phyloP scores from a whole-genome alignment of 345 rosid species.

The Salix udensis region DNA sequence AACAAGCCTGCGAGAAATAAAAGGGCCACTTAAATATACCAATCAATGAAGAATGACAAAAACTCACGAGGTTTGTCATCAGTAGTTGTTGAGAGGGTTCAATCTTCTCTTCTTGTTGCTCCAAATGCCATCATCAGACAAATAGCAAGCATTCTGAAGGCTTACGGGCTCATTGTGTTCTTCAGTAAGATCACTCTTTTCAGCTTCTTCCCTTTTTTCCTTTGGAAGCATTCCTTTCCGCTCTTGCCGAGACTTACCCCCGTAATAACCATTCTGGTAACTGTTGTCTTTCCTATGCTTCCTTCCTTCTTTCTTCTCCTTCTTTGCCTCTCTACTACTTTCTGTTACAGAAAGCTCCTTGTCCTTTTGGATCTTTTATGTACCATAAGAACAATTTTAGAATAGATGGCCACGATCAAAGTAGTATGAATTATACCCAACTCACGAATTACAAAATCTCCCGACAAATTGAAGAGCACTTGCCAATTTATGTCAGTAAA shows the following conservation, averaged over 20 bases:
- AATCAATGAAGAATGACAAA: not conserved
- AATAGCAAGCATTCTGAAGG: slow-evolving; percentile 20
- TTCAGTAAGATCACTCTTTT: slow-evolving; percentile 59
- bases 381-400: slow-evolving; percentile 48
- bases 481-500: not conserved
- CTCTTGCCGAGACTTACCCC: not conserved
- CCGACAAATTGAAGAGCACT: not conserved
- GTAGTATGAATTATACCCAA: slow-evolving; percentile 1
- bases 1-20: not conserved
- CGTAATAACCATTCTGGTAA: not conserved
- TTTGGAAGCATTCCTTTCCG: not conserved
- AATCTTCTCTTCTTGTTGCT: slow-evolving; percentile 41
- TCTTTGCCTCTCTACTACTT: slow-evolving; percentile 23
- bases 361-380: slow-evolving; percentile 41
- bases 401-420: slow-evolving; percentile 21
- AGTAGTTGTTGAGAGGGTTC: slow-evolving; percentile 16
- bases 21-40: not conserved
- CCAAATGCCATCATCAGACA: slow-evolving; percentile 48
- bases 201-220: slow-evolving; percentile 30
- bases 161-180: slow-evolving; percentile 52
- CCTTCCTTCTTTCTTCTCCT: slow-evolving; percentile 31
- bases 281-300: slow-evolving; percentile 13
- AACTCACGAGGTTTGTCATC: not conserved
- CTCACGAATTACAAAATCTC: not conserved
- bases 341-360: slow-evolving; percentile 35